A percentile compares a stretch with the other conserved stretches of the same genome.
These are phyloP conservation scores for Rhododendron ferrugineum DNA, from an alignment of 148 eudicot species.

Conservation along the genomic window DNA sequence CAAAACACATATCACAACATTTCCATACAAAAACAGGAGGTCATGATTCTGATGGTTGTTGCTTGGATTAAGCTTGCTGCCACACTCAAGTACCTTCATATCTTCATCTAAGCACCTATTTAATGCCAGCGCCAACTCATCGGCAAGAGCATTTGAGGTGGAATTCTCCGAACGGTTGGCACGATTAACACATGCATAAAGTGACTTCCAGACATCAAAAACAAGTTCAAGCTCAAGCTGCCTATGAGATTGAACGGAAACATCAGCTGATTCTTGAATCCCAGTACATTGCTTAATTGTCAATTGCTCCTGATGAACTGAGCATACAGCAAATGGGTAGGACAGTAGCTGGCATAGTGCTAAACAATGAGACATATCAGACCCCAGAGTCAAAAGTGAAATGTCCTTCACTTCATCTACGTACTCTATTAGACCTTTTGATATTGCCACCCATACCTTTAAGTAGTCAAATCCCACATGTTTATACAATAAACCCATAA, in stretches of 20 bases:
- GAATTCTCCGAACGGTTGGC: conserved; percentile 21
- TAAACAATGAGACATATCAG: conserved; percentile 25
- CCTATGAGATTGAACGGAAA: conserved; percentile 18
- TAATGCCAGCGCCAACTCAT: conserved; percentile 41
- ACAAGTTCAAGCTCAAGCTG: conserved; percentile 36
- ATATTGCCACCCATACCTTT: conserved; percentile 53
- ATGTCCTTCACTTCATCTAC: conserved; percentile 32
- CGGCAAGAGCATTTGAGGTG: conserved; percentile 36
- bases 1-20: conserved; percentile 39
- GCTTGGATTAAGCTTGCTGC: conserved; percentile 16
- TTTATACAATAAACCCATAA: conserved; percentile 41
- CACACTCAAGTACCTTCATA: conserved; percentile 14
- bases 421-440: conserved; percentile 45
- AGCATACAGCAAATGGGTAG: conserved; percentile 52
- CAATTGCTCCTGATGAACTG: conserved; percentile 14
- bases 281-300: conserved; percentile 12
- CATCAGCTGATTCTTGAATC: conserved; percentile 9
- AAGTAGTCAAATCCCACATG: conserved; percentile 26
- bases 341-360: conserved; percentile 43
- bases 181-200: conserved; percentile 43
- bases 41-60: conserved; percentile 15
- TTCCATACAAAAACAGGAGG: conserved; percentile 36
- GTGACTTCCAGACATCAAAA: conserved; percentile 49
- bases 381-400: conserved; percentile 26
- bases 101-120: conserved; percentile 40